Percentiles rank a stretch among this genome's conserved stretches.
phyloP scores from a whole-genome alignment of 768 basidiomycete genomes.

The Boletus tylopilopsis region DNA sequence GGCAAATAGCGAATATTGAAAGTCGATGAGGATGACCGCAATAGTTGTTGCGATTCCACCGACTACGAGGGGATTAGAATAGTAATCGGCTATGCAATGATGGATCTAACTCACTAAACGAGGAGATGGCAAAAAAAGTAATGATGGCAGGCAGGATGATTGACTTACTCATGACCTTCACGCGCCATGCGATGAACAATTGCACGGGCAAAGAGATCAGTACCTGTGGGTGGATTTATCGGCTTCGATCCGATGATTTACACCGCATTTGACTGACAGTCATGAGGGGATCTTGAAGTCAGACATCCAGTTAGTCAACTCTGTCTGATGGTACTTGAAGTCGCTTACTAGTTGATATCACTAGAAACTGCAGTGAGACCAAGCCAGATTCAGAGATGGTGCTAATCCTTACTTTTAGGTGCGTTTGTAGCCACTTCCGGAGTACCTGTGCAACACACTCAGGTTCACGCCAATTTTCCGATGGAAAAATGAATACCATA shows the following conservation, averaged over 20 bases:
- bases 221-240: constrained; percentile 28
- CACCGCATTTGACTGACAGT: constrained; percentile 31
- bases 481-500: not conserved
- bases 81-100: not conserved
- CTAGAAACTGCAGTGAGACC: not conserved
- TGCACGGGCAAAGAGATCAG: constrained; percentile 44
- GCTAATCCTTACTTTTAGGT: not conserved
- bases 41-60: constrained; percentile 35
- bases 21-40: constrained; percentile 26
- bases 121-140: not conserved
- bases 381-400: not conserved
- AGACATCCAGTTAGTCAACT: not conserved
- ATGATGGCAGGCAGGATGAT: constrained; percentile 26
- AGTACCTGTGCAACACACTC: not conserved
- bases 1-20: constrained; percentile 32
- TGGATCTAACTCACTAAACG: constrained; percentile 7
- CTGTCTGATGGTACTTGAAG: not conserved
- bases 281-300: constrained; percentile 43
- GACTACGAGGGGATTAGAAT: constrained; percentile 14
- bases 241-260: not conserved
- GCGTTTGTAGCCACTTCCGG: not conserved
- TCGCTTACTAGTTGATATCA: not conserved
- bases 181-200: constrained; percentile 45
- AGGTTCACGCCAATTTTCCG: not conserved
- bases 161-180: constrained; percentile 34